Conservation (phyloP, 495 filamentous ascomycete genomes). For the Penicillium robsamsonii region DNA sequence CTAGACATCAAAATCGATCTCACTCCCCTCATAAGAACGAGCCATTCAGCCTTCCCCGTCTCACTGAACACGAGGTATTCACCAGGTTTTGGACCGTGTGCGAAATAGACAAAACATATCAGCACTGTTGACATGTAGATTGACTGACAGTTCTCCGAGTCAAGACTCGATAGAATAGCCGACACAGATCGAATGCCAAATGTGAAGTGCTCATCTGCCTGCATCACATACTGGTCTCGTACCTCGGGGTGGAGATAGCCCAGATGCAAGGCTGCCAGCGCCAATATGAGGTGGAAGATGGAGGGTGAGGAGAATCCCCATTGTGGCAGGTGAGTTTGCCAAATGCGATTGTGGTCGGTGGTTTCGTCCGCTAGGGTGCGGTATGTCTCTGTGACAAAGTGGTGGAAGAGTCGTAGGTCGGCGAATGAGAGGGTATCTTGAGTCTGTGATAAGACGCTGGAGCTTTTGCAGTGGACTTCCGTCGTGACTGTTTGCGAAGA, state of each 20-base stretch:
- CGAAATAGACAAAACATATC: conserved; percentile 49
- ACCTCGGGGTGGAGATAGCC: conserved; percentile 34
- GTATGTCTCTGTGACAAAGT: conserved; percentile 36
- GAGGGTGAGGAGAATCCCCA: conserved; percentile 44
- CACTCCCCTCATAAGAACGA: conserved; percentile 45
- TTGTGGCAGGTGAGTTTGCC: conserved; percentile 39
- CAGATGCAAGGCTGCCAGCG: conserved; percentile 45
- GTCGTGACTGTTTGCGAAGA: conserved; percentile 2
- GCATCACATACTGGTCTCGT: conserved; percentile 26
- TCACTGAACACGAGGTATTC: conserved; percentile 47
- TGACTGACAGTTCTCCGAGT: conserved; percentile 40
- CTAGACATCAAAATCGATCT: conserved; percentile 30
- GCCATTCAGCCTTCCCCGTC: conserved; percentile 41
- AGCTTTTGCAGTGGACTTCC: background rate
- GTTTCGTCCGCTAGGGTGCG: conserved; percentile 28
- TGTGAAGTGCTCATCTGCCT: conserved; percentile 48
- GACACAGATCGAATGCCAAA: conserved; percentile 46
- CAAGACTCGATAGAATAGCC: conserved; percentile 32
- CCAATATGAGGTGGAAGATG: conserved; percentile 46
- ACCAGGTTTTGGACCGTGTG: conserved; percentile 35
- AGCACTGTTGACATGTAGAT: conserved; percentile 48
- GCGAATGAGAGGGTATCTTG: conserved; percentile 28
- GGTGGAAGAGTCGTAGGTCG: conserved; percentile 40
- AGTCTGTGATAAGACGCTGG: conserved; percentile 2
- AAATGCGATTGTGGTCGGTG: conserved; percentile 28